These are phyloP conservation scores for Elsinoe perseae DNA, from an alignment of 2,329 filamentous ascomycete species.

Conservation along the genomic window DNA sequence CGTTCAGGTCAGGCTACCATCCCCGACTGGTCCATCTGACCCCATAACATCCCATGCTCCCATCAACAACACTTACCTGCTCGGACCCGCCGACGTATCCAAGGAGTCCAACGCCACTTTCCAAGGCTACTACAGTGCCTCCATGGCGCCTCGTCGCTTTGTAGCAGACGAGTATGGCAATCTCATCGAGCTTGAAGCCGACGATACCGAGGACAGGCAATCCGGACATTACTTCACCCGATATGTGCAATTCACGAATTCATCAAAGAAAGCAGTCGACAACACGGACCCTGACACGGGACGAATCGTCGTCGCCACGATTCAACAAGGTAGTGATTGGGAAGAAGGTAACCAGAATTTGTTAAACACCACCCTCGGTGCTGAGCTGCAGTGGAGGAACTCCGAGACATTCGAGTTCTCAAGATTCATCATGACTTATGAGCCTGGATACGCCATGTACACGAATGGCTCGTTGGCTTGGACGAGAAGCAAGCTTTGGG, in stretches of 20 bases:
- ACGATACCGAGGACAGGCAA: neutral
- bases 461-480: neutral
- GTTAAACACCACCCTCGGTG: neutral
- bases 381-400: neutral
- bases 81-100: neutral
- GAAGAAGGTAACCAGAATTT: neutral
- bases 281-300: neutral
- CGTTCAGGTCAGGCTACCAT: neutral
- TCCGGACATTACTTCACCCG: neutral
- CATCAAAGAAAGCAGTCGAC: neutral
- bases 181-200: neutral
- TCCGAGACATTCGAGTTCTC: neutral
- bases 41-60: neutral
- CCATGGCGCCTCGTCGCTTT: neutral
- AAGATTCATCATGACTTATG: neutral
- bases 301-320: neutral
- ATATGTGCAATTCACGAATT: neutral
- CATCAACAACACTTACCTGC: conserved; percentile 1
- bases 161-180: neutral
- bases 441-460: neutral
- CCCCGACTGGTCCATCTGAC: neutral
- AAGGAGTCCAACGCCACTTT: neutral
- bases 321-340: neutral
- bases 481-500: neutral
- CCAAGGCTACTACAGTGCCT: neutral